Percentiles rank a stretch among this genome's conserved stretches.
Conservation (phyloP, 2,329 filamentous ascomycete genomes). For the Pseudomassariella vexata region DNA sequence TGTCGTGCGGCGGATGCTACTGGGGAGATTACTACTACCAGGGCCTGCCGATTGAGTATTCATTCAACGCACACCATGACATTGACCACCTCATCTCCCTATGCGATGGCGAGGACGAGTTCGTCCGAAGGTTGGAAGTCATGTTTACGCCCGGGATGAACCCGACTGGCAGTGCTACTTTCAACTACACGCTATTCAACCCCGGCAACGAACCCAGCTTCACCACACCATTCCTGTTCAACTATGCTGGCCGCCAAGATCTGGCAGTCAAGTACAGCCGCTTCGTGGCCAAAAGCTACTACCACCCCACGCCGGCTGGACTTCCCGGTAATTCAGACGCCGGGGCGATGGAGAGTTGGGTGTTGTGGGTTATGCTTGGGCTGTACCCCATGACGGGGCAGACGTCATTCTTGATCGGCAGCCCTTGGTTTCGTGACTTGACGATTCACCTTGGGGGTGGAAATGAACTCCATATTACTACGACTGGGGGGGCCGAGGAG, state of each 20-base stretch:
- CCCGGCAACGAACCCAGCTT: constrained; percentile 65
- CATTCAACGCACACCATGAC: constrained; percentile 65
- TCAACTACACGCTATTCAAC: constrained; percentile 56
- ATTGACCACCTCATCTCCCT: constrained; percentile 46
- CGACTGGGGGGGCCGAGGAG: constrained; percentile 41
- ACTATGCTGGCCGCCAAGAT: constrained; percentile 59
- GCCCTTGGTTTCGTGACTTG: constrained; percentile 57
- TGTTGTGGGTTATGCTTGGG: constrained; percentile 64
- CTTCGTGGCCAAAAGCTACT: constrained; percentile 53
- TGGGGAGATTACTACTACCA: constrained; percentile 60
- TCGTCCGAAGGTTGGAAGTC: constrained; percentile 53
- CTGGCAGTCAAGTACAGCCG: constrained; percentile 54
- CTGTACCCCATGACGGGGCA: constrained; percentile 64
- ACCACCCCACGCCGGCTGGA: constrained; percentile 46
- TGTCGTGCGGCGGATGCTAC: constrained; percentile 58
- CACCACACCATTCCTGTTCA: constrained; percentile 63
- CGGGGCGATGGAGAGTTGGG: constrained; percentile 67
- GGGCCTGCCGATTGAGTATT: constrained; percentile 59
- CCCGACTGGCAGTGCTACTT: constrained; percentile 30
- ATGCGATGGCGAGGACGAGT: constrained; percentile 48
- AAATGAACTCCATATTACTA: constrained; percentile 49
- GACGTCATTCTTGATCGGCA: constrained; percentile 60
- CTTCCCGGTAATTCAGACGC: constrained; percentile 67
- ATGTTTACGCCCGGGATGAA: constrained; percentile 49
- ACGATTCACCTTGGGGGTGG: constrained; percentile 51